Evolutionary conservation across 306 rosid species (phyloP).

Genomic region (Dalbergia cochinchinensis): DNA sequence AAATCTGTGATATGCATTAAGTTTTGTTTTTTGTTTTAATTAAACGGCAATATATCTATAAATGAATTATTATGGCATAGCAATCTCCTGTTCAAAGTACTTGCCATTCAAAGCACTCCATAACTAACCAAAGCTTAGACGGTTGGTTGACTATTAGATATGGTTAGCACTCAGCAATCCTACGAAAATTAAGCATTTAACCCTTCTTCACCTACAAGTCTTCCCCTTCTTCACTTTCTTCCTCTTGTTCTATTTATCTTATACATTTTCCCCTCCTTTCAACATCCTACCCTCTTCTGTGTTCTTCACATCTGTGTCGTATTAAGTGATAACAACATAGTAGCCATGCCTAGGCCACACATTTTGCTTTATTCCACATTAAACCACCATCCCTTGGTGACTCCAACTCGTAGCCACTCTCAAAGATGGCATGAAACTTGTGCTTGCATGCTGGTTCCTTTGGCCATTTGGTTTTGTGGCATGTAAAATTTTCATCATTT

Average conservation of each 20-base stretch:
- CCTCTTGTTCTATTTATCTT: background rate
- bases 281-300: too few relatives aligned
- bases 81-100: background rate
- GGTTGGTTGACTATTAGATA: background rate
- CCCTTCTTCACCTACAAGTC: background rate
- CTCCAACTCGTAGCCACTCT: background rate
- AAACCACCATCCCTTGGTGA: too few relatives aligned
- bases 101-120: background rate
- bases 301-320: background rate
- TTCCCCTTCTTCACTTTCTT: background rate
- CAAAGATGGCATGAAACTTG: slow-evolving; percentile 52
- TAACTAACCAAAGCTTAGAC: background rate
- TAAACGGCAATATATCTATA: too few relatives aligned
- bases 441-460: slow-evolving; percentile 53
- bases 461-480: slow-evolving; percentile 82
- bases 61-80: too few relatives aligned
- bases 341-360: background rate
- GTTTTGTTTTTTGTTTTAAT: too few relatives aligned
- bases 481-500: slow-evolving; percentile 64
- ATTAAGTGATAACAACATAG: background rate
- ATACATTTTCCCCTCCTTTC: background rate
- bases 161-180: background rate
- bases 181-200: background rate
- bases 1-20: too few relatives aligned
- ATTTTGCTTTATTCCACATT: background rate